Conservation (phyloP, 1,284 basidiomycete genomes). For the Heliocybe sulcata region DNA sequence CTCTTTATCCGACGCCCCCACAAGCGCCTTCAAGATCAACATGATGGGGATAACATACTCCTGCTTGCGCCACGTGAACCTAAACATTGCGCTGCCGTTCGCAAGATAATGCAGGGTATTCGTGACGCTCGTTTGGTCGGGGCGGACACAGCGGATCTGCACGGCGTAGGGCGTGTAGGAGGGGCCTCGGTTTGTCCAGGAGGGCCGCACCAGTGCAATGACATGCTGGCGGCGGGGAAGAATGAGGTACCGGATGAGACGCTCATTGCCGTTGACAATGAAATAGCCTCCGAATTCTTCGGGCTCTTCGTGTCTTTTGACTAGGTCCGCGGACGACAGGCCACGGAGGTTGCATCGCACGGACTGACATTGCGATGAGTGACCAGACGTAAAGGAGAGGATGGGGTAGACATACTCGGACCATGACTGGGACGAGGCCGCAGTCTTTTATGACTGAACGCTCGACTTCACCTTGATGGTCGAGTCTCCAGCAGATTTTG, state of each 20-base stretch:
- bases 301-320: constrained; percentile 89
- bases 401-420: constrained; percentile 59
- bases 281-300: constrained; percentile 99
- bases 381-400: neutral
- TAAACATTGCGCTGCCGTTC: constrained; percentile 91
- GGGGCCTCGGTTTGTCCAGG: constrained; percentile 88
- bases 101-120: constrained; percentile 97
- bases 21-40: constrained; percentile 92
- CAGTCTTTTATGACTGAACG: constrained; percentile 82
- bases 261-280: constrained; percentile 98
- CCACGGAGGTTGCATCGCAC: constrained; percentile 86
- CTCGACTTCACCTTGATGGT: constrained; percentile 56
- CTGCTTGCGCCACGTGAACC: constrained; percentile 97
- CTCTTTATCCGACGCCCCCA: constrained; percentile 94
- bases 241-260: constrained; percentile 95
- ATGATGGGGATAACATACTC: constrained; percentile 99
- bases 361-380: constrained; percentile 46
- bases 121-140: constrained; percentile 88
- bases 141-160: constrained; percentile 91
- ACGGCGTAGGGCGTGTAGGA: constrained; percentile 94
- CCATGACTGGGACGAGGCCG: constrained; percentile 94
- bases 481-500: constrained; percentile 83
- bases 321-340: constrained; percentile 83
- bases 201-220: constrained; percentile 79
- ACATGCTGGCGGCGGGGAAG: constrained; percentile 88